These are phyloP conservation scores for Citrullus colocynthis DNA, from an alignment of 306 rosid species.

Conservation along the genomic window DNA sequence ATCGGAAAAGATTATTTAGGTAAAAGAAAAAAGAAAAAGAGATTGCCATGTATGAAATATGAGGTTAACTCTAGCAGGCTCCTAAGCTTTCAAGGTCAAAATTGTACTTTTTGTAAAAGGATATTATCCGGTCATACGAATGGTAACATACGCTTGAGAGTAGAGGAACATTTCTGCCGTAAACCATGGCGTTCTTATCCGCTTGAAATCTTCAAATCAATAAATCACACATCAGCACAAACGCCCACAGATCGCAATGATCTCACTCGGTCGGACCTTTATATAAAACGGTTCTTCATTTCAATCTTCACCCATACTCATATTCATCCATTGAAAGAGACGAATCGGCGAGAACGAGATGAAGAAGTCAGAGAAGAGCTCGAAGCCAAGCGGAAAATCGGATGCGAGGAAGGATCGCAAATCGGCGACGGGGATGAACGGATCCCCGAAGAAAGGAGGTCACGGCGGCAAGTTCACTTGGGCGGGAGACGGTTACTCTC, in stretches of 20 bases:
- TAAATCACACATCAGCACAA: neutral
- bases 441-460: slow-evolving; percentile 94
- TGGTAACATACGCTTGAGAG: no score
- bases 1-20: no score
- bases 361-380: slow-evolving; percentile 52
- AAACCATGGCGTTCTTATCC: slow-evolving; percentile 3
- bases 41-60: no score
- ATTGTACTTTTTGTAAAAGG: no score
- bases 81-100: no score
- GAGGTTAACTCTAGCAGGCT: no score
- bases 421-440: slow-evolving; percentile 69
- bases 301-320: neutral
- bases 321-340: neutral
- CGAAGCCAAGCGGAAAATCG: slow-evolving; percentile 31
- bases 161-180: neutral
- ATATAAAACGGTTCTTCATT: neutral
- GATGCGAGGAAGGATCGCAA: slow-evolving; percentile 56
- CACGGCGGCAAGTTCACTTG: slow-evolving; percentile 92
- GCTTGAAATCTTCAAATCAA: neutral
- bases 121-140: no score
- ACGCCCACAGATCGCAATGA: neutral
- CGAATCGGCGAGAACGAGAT: slow-evolving; percentile 15
- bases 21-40: no score
- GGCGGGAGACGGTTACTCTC: slow-evolving; percentile 47
- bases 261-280: neutral